Evolutionary conservation across 2,329 filamentous ascomycete genomes (phyloP).

Genomic region (Verticillium nubilum): DNA sequence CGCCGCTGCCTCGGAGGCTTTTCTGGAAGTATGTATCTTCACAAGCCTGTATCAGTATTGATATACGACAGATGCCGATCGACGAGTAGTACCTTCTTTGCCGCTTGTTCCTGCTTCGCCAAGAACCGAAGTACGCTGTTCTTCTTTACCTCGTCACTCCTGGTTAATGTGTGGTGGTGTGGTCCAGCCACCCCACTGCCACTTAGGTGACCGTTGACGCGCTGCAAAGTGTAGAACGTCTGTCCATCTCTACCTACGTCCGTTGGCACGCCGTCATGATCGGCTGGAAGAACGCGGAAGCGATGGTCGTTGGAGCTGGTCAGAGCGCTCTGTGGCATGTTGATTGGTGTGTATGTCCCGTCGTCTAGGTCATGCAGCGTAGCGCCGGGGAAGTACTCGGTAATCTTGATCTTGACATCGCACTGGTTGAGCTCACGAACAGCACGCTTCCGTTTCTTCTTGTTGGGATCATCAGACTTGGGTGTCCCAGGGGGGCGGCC

Average conservation of each 20-base stretch:
- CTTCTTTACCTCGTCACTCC: slow-evolving; percentile 76
- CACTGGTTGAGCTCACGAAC: slow-evolving; percentile 75
- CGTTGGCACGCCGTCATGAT: slow-evolving; percentile 6
- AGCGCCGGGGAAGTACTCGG: slow-evolving; percentile 64
- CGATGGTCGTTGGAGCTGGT: slow-evolving; percentile 8
- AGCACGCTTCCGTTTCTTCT: slow-evolving; percentile 74
- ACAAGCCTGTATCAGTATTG: background rate
- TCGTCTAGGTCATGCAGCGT: slow-evolving; percentile 22
- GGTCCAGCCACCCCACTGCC: slow-evolving; percentile 63
- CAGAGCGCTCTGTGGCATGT: slow-evolving; percentile 12
- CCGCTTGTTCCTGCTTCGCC: slow-evolving; percentile 59
- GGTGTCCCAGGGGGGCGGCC: slow-evolving; percentile 73
- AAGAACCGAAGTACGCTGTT: slow-evolving; percentile 67
- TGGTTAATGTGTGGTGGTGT: slow-evolving; percentile 69
- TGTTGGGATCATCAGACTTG: slow-evolving; percentile 73
- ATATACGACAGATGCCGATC: slow-evolving; percentile 35
- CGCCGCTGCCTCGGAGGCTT: slow-evolving; percentile 65
- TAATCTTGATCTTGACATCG: slow-evolving; percentile 83
- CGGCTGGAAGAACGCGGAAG: slow-evolving; percentile 12
- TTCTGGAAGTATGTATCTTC: slow-evolving; percentile 35
- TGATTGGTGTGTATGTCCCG: slow-evolving; percentile 7
- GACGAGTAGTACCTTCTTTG: slow-evolving; percentile 69
- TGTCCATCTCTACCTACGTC: slow-evolving; percentile 35
- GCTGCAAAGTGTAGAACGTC: slow-evolving; percentile 68
- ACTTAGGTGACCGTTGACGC: slow-evolving; percentile 70